Conservation (phyloP, 345 rosid genomes). For the Tarenaya hassleriana region DNA sequence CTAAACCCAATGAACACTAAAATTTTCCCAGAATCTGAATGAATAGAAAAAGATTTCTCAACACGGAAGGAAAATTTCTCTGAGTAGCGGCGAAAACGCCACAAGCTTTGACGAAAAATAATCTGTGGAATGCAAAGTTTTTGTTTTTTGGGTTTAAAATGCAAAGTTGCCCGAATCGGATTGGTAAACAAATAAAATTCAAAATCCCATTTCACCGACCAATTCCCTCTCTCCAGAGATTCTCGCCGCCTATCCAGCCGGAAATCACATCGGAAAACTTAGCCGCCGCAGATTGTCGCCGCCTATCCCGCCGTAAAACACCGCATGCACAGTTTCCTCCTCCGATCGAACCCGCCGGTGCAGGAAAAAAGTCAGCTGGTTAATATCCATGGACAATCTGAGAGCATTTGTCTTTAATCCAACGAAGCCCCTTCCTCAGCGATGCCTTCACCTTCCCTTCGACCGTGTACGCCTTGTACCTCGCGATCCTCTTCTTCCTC, state of each 20-base stretch:
- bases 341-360: not conserved
- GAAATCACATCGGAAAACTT: not conserved
- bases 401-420: slow-evolving; percentile 62
- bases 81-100: no score
- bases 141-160: no score
- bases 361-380: not conserved
- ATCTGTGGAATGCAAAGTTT: no score
- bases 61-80: no score
- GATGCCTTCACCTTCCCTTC: slow-evolving; percentile 60
- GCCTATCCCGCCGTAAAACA: slow-evolving; percentile 1
- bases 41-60: no score
- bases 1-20: no score
- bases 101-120: no score
- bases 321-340: not conserved
- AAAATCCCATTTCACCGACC: no score
- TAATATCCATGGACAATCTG: slow-evolving; percentile 39
- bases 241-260: not conserved
- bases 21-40: no score
- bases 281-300: slow-evolving; percentile 11
- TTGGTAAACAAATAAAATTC: no score
- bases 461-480: slow-evolving; percentile 53
- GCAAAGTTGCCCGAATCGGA: no score
- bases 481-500: slow-evolving; percentile 56
- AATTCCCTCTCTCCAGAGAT: no score
- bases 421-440: slow-evolving; percentile 43